Conservation (phyloP, 2,329 filamentous ascomycete genomes). For the Sphaceloma murrayae region DNA sequence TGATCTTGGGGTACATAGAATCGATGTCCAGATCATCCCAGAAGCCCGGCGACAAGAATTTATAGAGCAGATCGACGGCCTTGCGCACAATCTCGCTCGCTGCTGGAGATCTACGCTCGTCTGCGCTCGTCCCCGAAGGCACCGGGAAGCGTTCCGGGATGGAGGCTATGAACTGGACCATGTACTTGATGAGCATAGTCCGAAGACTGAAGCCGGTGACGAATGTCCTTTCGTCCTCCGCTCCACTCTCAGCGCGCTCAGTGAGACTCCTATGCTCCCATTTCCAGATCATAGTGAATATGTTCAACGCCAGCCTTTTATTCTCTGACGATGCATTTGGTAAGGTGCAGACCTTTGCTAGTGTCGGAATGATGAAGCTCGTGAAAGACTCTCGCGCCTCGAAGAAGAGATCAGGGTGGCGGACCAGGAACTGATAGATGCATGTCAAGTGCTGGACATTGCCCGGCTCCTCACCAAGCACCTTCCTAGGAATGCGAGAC, state of each 20-base stretch:
- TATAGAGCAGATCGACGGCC: conserved; percentile 69
- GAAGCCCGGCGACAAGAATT: conserved; percentile 74
- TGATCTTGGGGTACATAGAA: conserved; percentile 71
- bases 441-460: conserved; percentile 93
- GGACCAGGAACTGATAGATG: conserved; percentile 93
- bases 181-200: conserved; percentile 80
- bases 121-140: conserved; percentile 55
- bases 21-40: conserved; percentile 92
- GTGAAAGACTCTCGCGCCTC: conserved; percentile 89
- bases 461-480: conserved; percentile 85
- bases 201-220: conserved; percentile 48
- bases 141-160: conserved; percentile 72
- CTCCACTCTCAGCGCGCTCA: conserved; percentile 32
- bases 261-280: conserved; percentile 83
- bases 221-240: conserved; percentile 11
- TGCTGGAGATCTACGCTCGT: conserved; percentile 43
- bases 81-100: conserved; percentile 71
- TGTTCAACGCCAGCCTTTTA: conserved; percentile 79
- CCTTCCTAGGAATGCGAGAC: conserved; percentile 82
- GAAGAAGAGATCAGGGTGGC: conserved; percentile 87
- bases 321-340: conserved; percentile 81
- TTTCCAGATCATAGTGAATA: conserved; percentile 82
- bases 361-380: conserved; percentile 74
- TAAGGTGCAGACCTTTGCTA: conserved; percentile 77
- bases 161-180: conserved; percentile 89